phyloP scores from a whole-genome alignment of 75 land plant genomes.

The Larix kaempferi region DNA sequence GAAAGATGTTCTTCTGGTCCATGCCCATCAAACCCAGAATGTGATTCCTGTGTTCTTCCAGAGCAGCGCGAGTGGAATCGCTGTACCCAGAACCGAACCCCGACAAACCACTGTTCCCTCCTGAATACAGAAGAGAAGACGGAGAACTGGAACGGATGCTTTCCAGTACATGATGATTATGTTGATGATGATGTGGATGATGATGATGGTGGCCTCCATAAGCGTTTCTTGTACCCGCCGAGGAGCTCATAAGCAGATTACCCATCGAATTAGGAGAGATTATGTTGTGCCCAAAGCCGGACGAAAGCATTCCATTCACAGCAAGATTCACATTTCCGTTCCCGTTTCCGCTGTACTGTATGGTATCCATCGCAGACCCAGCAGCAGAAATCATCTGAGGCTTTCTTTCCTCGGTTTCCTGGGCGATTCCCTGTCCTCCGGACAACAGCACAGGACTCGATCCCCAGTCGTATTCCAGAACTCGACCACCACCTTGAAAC shows the following conservation, averaged over 20 bases:
- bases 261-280: background rate
- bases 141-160: background rate
- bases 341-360: conserved; percentile 9
- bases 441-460: conserved; percentile 6
- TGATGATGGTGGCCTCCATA: background rate
- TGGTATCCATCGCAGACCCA: background rate
- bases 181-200: no score
- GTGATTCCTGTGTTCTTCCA: conserved; percentile 9
- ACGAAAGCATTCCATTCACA: conserved; percentile 11
- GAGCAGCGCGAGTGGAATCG: background rate
- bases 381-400: conserved; percentile 5
- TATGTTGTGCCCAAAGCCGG: background rate
- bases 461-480: conserved; percentile 3
- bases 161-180: conserved; percentile 5
- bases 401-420: background rate
- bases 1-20: conserved; percentile 7
- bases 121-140: background rate
- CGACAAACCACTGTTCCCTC: background rate
- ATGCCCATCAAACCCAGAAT: conserved; percentile 7
- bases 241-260: no score
- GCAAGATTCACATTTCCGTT: conserved; percentile 3
- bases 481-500: background rate
- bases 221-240: background rate
- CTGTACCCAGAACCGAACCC: background rate
- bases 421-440: background rate